Base-by-base conservation (phyloP, 2,329 filamentous ascomycete species). In the Mollisia scopiformis region DNA sequence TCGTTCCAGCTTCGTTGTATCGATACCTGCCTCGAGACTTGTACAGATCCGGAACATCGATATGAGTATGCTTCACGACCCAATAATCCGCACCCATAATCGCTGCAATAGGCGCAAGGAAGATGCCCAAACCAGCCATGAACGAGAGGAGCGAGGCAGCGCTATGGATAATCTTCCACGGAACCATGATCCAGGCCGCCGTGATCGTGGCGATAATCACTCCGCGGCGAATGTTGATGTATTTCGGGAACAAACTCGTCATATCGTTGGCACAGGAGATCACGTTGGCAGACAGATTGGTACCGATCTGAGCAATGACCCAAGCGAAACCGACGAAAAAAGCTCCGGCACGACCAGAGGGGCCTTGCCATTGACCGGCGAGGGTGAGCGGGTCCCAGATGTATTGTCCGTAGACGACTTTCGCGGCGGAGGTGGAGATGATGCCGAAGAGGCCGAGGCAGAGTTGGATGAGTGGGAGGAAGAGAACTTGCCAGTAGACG, bases 221-320 rank as follows among this genome's bases (percentile, higher is more conserved):
- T 4, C 80, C 79, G 5, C 79, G 75, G 2, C 76, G 73, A 59
- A 83, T 80, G 68, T 84, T 83, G 67, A 84, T 73, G 67, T 78
- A 84, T 47, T 76, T 76, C 0, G 82, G 82, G 50, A 81, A 79
- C 0, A 84, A 68, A 2, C 77, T 78, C 0, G 78, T 80, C 59
- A 84, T 68, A 39, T 75, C 66, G 11, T 76, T 70, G 8, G 71
- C 66, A 30, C 74, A 73, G 6, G 66, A 66, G 6, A 71, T 71
- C 3, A 78, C 75, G 28, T 80, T 69, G 27, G 78, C 78, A 25
- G 72, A 76, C 60, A 79, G 76, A 49, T 79, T 75, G n/a, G 71
- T 76, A 74, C 79, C 67, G 43, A 63, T 61, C 43, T 71, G 68
- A 19, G 71, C 71, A 19, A 73, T 62, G 33, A 69, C 69, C 64